Percentiles rank a stretch among this genome's conserved stretches.
Evolutionary conservation across 495 filamentous ascomycete species (phyloP).

Genomic region (Polyplosphaeria fusca): DNA sequence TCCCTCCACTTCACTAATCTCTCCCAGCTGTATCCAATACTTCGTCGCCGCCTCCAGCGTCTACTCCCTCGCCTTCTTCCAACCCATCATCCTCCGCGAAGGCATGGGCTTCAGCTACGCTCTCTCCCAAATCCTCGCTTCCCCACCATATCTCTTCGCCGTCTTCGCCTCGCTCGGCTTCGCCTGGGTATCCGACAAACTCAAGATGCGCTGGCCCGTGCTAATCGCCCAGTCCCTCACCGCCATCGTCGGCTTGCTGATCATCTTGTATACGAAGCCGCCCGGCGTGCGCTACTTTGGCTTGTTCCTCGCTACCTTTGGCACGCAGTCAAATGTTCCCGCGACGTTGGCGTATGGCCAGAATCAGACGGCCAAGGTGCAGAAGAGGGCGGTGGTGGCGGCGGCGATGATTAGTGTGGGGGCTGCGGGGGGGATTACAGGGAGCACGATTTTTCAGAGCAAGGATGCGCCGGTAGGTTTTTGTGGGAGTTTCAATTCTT

Average conservation of each 20-base stretch:
- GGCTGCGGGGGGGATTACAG: conserved; percentile 10
- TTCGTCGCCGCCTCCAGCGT: conserved; percentile 13
- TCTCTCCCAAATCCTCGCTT: conserved; percentile 10
- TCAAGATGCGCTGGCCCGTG: conserved; percentile 10
- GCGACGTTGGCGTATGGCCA: conserved; percentile 8
- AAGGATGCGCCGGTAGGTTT: conserved; percentile 10
- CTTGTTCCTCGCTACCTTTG: conserved; percentile 11
- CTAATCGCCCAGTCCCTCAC: conserved; percentile 8
- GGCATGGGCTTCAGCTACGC: conserved; percentile 18
- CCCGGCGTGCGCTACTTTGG: conserved; percentile 13
- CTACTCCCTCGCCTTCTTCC: conserved; percentile 15
- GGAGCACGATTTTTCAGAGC: conserved; percentile 12
- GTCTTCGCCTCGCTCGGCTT: background rate
- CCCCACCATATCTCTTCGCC: conserved; percentile 11
- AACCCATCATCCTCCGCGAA: conserved; percentile 12
- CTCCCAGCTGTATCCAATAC: conserved; percentile 14
- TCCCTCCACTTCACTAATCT: background rate
- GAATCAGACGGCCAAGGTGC: conserved; percentile 13
- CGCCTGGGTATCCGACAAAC: conserved; percentile 11
- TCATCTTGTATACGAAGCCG: conserved; percentile 12
- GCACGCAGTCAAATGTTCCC: conserved; percentile 11
- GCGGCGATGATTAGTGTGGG: conserved; percentile 16
- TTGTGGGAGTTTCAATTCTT: background rate
- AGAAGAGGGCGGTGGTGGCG: conserved; percentile 8
- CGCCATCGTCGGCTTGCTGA: conserved; percentile 4